A percentile compares a stretch with the other conserved stretches of the same genome.
phyloP scores from a whole-genome alignment of 2,329 filamentous ascomycete genomes.

The Davidsoniella eucalypti region DNA sequence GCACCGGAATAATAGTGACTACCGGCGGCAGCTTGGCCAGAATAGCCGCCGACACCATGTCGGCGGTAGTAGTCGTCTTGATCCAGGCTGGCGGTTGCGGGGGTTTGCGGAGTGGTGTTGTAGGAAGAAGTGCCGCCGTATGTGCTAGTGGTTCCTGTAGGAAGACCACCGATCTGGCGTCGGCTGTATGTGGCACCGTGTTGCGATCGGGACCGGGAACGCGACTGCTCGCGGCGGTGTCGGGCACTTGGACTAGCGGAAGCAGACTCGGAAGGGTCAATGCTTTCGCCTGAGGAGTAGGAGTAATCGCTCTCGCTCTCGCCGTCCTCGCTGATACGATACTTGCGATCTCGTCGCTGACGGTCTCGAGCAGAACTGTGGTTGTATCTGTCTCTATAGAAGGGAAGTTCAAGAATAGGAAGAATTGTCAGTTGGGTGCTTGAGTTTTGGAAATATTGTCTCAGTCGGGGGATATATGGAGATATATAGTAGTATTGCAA shows the following conservation, averaged over 20 bases:
- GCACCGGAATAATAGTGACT: constrained; percentile 14
- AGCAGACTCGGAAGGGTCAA: background rate
- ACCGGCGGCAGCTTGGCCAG: constrained; percentile 1
- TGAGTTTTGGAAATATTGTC: too few relatives aligned
- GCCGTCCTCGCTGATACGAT: background rate
- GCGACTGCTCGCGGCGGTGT: constrained; percentile 9
- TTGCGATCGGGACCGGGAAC: constrained; percentile 20
- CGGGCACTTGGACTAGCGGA: background rate
- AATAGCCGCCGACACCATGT: background rate
- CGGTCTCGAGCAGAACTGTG: background rate
- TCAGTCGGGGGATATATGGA: too few relatives aligned
- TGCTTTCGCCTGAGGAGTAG: background rate
- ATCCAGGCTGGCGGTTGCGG: constrained; percentile 43
- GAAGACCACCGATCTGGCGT: background rate
- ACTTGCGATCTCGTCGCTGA: background rate
- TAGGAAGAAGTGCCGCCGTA: constrained; percentile 10
- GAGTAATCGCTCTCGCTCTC: background rate
- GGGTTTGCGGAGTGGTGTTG: constrained; percentile 23
- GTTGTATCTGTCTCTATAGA: background rate
- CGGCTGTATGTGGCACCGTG: background rate
- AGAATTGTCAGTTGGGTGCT: too few relatives aligned
- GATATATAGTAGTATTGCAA: too few relatives aligned
- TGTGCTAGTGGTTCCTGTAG: background rate
- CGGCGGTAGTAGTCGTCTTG: constrained; percentile 44
- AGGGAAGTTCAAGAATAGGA: too few relatives aligned